Evolutionary conservation across 2,329 filamentous ascomycete genomes (phyloP).

Genomic region (Cladosporium austrohemisphaericum): DNA sequence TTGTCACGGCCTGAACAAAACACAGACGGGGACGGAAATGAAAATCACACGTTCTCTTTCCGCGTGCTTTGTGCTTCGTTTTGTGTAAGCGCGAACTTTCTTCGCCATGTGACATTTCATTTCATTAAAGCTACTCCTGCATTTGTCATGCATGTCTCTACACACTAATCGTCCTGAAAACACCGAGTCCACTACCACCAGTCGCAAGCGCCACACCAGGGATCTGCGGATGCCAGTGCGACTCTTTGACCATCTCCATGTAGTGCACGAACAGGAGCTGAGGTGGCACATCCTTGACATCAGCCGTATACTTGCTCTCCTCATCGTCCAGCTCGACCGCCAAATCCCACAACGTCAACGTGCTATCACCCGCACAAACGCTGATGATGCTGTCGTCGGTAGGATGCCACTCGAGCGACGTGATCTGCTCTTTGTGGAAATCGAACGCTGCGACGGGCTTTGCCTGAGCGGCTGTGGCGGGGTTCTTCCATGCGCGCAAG

Average conservation of each 20-base stretch:
- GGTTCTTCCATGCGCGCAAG: conserved; percentile 81
- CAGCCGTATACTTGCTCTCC: conserved; percentile 85
- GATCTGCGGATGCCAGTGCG: conserved; percentile 97
- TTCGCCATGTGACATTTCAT: neutral
- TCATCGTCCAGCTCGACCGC: conserved; percentile 96
- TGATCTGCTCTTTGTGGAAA: conserved; percentile 96
- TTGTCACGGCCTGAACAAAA: too few species aligned
- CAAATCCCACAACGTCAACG: conserved; percentile 92
- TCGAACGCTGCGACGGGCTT: conserved; percentile 87
- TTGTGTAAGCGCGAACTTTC: too few species aligned
- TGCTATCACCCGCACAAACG: conserved; percentile 88
- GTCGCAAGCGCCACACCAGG: conserved; percentile 85
- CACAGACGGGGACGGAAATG: too few species aligned
- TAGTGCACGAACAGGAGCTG: conserved; percentile 97
- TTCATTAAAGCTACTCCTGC: neutral
- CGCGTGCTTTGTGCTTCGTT: too few species aligned
- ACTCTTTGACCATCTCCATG: conserved; percentile 88
- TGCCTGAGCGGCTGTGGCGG: conserved; percentile 49
- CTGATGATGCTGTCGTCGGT: conserved; percentile 94
- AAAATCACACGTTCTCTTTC: too few species aligned
- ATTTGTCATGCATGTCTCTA: conserved; percentile 21
- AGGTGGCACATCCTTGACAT: conserved; percentile 84
- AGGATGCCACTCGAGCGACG: conserved; percentile 94
- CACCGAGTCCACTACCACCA: conserved; percentile 74
- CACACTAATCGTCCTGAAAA: conserved; percentile 42